phyloP scores from a whole-genome alignment of 106 monocot species.

The Allium fistulosum region DNA sequence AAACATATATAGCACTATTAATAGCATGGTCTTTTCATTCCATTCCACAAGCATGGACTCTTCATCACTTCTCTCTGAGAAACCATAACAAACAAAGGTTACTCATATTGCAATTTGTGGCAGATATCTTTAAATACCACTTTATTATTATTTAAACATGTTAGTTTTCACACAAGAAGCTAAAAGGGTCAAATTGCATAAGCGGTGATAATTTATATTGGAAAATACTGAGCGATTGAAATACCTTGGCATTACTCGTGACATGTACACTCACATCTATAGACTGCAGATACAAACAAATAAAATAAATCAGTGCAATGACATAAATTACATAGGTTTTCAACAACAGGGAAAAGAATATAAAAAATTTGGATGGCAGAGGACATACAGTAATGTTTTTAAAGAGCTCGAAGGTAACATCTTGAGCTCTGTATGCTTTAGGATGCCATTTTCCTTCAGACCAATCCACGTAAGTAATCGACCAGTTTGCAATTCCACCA shows the following conservation, averaged over 20 bases:
- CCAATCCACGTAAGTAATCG: slow-evolving; percentile 32
- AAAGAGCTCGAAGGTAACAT: slow-evolving; percentile 70
- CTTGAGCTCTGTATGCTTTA: slow-evolving; percentile 58
- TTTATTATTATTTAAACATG: neutral
- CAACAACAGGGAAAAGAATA: too few species aligned
- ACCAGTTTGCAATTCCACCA: slow-evolving; percentile 87
- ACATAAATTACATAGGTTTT: neutral
- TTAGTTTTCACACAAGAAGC: neutral
- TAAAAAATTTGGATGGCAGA: too few species aligned
- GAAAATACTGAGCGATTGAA: neutral
- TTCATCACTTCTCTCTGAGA: slow-evolving; percentile 44
- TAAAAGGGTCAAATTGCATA: neutral
- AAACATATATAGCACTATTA: too few species aligned
- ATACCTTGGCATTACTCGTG: slow-evolving; percentile 74
- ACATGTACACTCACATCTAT: slow-evolving; percentile 65
- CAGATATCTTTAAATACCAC: neutral
- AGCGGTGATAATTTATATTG: neutral
- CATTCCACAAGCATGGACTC: slow-evolving; percentile 67
- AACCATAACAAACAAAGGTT: neutral
- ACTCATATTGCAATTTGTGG: neutral
- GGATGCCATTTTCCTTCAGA: slow-evolving; percentile 97
- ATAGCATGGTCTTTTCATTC: slow-evolving; percentile 61
- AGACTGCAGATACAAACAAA: slow-evolving; percentile 48
- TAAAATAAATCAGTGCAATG: neutral
- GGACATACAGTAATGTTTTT: slow-evolving; percentile 67